Base-by-base conservation (phyloP, 306 rosid genomes). In the Delonix regia region DNA sequence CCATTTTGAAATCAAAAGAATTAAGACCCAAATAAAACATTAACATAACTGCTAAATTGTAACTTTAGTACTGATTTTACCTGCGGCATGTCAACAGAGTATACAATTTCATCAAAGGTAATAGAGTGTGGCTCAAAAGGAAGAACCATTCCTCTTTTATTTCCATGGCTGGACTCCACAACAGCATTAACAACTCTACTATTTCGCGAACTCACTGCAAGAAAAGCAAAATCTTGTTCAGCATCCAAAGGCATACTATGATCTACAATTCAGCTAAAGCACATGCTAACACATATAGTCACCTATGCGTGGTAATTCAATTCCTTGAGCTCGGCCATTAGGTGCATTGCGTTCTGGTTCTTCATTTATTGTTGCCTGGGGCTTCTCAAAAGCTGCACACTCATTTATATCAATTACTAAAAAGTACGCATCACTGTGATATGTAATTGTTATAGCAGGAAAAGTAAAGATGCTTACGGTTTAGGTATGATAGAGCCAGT, bases 41-140 rank as follows among this genome's bases (percentile, higher is more conserved):
- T 57, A 6, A 57, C 7, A 57, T 14, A 10, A 25, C 34, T 22
- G 4, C 63, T 24, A 57, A 34, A 57, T 24, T 21, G 14, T 25
- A 1, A 24, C 27, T 57, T 0, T 14, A 25, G 63, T 24, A 25
- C 24, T 25, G 11, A 53, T 19, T 22, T 36, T 82, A 88, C 92
- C 80, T 73, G 87, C 33, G 90, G 92, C 92, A 88, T 88, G 80
- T 89, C 89, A 52, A 89, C 90, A 41, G 93, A 81, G 81, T 89
- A 89, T 30, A 49, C 39, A 0, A 89, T 60, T 12, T 89, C 89
- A 65, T 89, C 86, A 69, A 89, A 89, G 27, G 88, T 83, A 60
- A 89, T 89, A 1, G 83, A 77, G 73, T 86, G 84, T 10, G 86
- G 88, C 7, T 84, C 88, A 69, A 86, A 88, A 22, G 92, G 92